Evolutionary conservation across 2,329 filamentous ascomycete species (phyloP).

Genomic region (Alternaria incomplexa): DNA sequence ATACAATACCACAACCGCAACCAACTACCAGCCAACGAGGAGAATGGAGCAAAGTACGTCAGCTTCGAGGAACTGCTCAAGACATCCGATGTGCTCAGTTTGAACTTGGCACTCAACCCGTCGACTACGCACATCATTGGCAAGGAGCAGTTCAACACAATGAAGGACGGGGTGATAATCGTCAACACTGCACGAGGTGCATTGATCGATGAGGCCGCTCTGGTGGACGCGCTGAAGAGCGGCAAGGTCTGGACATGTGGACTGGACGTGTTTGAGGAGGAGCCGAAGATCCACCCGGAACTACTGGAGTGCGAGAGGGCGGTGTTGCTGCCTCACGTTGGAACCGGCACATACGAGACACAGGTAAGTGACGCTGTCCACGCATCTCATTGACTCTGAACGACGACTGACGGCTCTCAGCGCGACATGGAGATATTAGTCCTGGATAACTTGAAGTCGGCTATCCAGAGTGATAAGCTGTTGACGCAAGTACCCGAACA

Average conservation of each 20-base stretch:
- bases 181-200: slow-evolving; percentile 65
- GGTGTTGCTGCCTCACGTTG: slow-evolving; percentile 66
- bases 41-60: slow-evolving; percentile 59
- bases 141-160: slow-evolving; percentile 57
- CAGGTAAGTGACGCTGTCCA: slow-evolving; percentile 48
- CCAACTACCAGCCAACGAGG: slow-evolving; percentile 45
- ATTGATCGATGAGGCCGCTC: slow-evolving; percentile 62
- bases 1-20: slow-evolving; percentile 65
- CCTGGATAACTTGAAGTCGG: slow-evolving; percentile 62
- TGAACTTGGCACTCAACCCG: slow-evolving; percentile 60
- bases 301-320: slow-evolving; percentile 57
- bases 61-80: slow-evolving; percentile 62
- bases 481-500: slow-evolving; percentile 68
- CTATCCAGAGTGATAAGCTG: slow-evolving; percentile 62
- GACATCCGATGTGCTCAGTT: slow-evolving; percentile 61
- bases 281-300: slow-evolving; percentile 61
- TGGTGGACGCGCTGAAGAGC: slow-evolving; percentile 60
- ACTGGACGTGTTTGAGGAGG: slow-evolving; percentile 65
- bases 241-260: slow-evolving; percentile 63
- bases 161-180: slow-evolving; percentile 63
- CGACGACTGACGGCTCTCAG: slow-evolving; percentile 25
- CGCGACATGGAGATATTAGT: slow-evolving; percentile 67
- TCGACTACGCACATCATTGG: slow-evolving; percentile 61
- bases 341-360: slow-evolving; percentile 65
- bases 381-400: neutral